Conservation (phyloP, 129 eudicot species). For the Lonicera japonica region DNA sequence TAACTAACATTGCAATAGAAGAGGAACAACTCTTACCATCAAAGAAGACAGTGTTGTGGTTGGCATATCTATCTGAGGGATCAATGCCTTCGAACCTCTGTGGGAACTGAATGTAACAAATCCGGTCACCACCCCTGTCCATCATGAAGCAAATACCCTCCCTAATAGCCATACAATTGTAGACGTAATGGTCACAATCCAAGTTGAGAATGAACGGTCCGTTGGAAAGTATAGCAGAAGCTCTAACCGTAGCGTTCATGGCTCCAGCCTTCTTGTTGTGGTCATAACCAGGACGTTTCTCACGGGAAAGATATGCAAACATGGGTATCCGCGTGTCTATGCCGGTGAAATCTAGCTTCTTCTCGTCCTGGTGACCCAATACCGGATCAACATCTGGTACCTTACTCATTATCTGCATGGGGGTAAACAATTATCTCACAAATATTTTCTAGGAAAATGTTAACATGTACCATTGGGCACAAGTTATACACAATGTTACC, state of each 20-base stretch:
- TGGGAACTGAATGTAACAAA: slow-evolving; percentile 77
- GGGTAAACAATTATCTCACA: too few species aligned
- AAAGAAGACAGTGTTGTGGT: slow-evolving; percentile 87
- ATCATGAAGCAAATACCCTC: slow-evolving; percentile 96
- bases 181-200: slow-evolving; percentile 80
- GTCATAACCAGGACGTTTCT: slow-evolving; percentile 77
- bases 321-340: slow-evolving; percentile 69
- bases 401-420: slow-evolving; percentile 85
- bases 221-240: slow-evolving; percentile 78
- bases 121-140: slow-evolving; percentile 93
- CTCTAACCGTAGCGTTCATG: slow-evolving; percentile 82
- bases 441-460: too few species aligned
- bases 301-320: slow-evolving; percentile 90
- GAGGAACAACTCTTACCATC: slow-evolving; percentile 45
- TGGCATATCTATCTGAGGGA: slow-evolving; percentile 90
- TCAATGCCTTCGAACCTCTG: slow-evolving; percentile 85
- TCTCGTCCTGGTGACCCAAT: slow-evolving; percentile 58
- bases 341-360: slow-evolving; percentile 59
- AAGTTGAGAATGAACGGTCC: slow-evolving; percentile 92
- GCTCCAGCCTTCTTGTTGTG: slow-evolving; percentile 97
- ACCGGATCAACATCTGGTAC: slow-evolving; percentile 72
- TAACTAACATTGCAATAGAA: too few species aligned
- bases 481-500: too few species aligned
- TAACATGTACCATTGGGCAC: too few species aligned
- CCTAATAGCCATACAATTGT: slow-evolving; percentile 57